These are phyloP conservation scores for Arabis alpina DNA, from an alignment of 345 rosid species.

Conservation along the genomic window DNA sequence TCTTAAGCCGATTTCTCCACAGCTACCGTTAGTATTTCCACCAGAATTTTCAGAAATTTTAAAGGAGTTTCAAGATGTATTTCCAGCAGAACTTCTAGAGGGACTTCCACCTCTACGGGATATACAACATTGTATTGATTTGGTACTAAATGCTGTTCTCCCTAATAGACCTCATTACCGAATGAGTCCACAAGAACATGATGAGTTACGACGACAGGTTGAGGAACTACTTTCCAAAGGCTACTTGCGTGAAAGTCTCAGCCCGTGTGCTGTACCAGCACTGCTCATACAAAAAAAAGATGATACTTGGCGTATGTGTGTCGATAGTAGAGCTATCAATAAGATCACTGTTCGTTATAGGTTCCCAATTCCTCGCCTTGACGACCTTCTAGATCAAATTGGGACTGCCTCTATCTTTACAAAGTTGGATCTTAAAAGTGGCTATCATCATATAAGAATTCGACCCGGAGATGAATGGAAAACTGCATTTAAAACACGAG, in stretches of 20 bases:
- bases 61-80: too few relatives aligned
- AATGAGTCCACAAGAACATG: neutral
- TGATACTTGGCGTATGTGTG: neutral
- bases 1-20: too few relatives aligned
- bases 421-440: neutral
- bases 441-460: neutral
- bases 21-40: too few relatives aligned
- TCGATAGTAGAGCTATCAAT: neutral
- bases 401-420: neutral
- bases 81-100: too few relatives aligned
- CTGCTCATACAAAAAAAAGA: neutral
- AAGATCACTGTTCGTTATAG: neutral
- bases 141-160: fast-evolving
- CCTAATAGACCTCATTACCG: neutral
- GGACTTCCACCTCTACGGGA: neutral
- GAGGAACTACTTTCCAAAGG: neutral
- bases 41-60: too few relatives aligned
- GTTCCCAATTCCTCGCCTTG: neutral
- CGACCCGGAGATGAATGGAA: neutral
- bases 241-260: neutral
- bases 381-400: neutral
- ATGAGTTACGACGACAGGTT: neutral
- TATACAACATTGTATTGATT: neutral
- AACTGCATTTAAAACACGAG: neutral
- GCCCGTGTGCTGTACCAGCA: neutral